Percentiles rank a stretch among this genome's conserved stretches.
Conservation (phyloP, 805 yeast genomes). For the Metschnikowia hibisci region DNA sequence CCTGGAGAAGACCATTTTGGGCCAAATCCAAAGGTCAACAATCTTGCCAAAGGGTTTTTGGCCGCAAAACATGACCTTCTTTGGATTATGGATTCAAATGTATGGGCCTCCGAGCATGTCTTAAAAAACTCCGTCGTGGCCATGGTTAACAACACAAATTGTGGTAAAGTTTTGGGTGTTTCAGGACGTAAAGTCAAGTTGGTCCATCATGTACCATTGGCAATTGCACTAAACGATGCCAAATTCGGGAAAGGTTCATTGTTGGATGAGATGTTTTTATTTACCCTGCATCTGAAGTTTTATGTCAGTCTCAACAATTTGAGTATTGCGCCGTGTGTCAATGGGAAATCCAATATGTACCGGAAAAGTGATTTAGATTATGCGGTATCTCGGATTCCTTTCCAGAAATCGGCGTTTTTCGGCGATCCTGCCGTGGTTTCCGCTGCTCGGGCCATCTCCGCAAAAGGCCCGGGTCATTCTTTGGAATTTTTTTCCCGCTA, state of each 20-base stretch:
- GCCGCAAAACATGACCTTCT: conserved; percentile 66
- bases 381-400: conserved; percentile 46
- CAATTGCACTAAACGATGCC: conserved; percentile 27
- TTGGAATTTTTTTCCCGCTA: conserved; percentile 69
- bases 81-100: conserved; percentile 87
- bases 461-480: conserved; percentile 44
- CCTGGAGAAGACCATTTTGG: conserved; percentile 57
- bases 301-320: conserved; percentile 73
- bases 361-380: conserved; percentile 60
- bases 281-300: conserved; percentile 82
- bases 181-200: conserved; percentile 47
- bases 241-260: conserved; percentile 13
- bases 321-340: conserved; percentile 82
- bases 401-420: conserved; percentile 27
- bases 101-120: conserved; percentile 67
- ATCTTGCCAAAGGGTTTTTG: conserved; percentile 74
- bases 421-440: conserved; percentile 24
- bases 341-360: conserved; percentile 83
- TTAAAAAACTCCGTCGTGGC: conserved; percentile 60
- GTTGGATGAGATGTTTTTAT: conserved; percentile 80
- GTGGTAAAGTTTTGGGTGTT: conserved; percentile 37
- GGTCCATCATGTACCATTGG: conserved; percentile 81
- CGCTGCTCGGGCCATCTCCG: conserved; percentile 27
- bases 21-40: conserved; percentile 87
- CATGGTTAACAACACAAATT: conserved; percentile 46